Conservation (phyloP, 257 asterid genomes). For the Solanum chiquidenum region DNA sequence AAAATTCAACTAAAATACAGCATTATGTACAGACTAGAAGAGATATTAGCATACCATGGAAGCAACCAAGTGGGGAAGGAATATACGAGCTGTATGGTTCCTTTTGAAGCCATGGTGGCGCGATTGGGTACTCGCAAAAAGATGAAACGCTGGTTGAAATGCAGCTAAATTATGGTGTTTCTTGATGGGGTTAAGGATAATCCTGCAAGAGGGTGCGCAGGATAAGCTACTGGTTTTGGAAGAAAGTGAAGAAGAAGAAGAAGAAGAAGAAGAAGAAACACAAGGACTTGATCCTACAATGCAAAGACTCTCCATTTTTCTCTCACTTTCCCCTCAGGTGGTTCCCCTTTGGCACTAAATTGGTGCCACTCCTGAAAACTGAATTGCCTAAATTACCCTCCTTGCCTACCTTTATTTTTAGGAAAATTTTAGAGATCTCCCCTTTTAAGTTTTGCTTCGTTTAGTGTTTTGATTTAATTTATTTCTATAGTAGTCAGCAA, state of each 20-base stretch:
- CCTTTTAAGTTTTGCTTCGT: background rate
- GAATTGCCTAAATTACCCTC: background rate
- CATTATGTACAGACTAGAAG: background rate
- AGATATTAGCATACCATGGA: slow-evolving; percentile 31
- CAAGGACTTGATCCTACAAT: slow-evolving; percentile 25
- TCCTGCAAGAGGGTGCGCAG: slow-evolving; percentile 16
- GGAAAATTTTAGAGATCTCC: background rate
- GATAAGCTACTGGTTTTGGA: slow-evolving; percentile 16
- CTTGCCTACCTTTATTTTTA: background rate
- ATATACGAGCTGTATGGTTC: slow-evolving; percentile 30
- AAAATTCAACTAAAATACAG: background rate
- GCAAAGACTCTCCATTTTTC: slow-evolving; percentile 43
- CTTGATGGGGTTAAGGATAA: slow-evolving; percentile 16
- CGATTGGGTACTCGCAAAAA: slow-evolving; percentile 20
- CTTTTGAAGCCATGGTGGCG: slow-evolving; percentile 19
- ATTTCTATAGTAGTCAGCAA: background rate
- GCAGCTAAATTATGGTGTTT: slow-evolving; percentile 29
- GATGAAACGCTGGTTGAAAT: slow-evolving; percentile 38
- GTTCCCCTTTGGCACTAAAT: background rate
- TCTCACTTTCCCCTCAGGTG: background rate
- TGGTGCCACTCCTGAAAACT: background rate
- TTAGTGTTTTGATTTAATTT: background rate
- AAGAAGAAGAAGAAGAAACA: slow-evolving; percentile 14
- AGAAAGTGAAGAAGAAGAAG: slow-evolving; percentile 3
- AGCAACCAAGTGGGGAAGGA: slow-evolving; percentile 79